Base-by-base conservation (phyloP, 495 filamentous ascomycete species). In the Penicillium manginii region DNA sequence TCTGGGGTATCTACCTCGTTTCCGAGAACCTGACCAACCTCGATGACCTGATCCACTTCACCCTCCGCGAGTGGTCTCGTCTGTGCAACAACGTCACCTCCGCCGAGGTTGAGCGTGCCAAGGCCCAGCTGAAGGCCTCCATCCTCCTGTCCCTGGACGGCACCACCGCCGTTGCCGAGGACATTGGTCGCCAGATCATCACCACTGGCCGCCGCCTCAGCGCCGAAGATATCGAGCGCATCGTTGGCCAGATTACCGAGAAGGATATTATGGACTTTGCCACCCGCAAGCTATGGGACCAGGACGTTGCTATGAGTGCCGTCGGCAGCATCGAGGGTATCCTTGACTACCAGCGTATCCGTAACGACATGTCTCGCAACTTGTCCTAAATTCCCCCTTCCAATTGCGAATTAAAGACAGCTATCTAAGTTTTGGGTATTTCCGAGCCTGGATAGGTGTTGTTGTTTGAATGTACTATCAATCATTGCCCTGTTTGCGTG, bases 1-100 rank as follows among this genome's bases (percentile, higher is more conserved):
- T 99, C 66, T 99, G 94, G 94, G 94, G 94, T 78, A 97, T 98
- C 83, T 99, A 99, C 84, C 82, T 99, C 53, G 91, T 96, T 62
- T 92, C 90, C 65, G 92, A 97, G 76, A 88, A 92, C 73, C 76
- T 93, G 60, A 90, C 88, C 64, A 80, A 83, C 40, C 82, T 98
- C 66, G 94, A 99, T 69, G 94, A 99, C 75, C 87, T 98, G 35
- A 86, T 96, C 68, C 96, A 98, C 85, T 99, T 98, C 79, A 87
- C 94, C 37, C 91, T 98, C 73, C 92, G 96, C 58, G 94, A 99
- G 81, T 99, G 94, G 94, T 89, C 91, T 55, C 91, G 94, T 49
- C 85, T 99, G 50, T 91, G 89, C 52, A 85, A 84, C 82, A 86
- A 83, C 75, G 94, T 99, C 67, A 87, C 84, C 68, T 84, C 90